Evolutionary conservation across 2,329 filamentous ascomycete species (phyloP).

Genomic region (Coleophoma cylindrospora): DNA sequence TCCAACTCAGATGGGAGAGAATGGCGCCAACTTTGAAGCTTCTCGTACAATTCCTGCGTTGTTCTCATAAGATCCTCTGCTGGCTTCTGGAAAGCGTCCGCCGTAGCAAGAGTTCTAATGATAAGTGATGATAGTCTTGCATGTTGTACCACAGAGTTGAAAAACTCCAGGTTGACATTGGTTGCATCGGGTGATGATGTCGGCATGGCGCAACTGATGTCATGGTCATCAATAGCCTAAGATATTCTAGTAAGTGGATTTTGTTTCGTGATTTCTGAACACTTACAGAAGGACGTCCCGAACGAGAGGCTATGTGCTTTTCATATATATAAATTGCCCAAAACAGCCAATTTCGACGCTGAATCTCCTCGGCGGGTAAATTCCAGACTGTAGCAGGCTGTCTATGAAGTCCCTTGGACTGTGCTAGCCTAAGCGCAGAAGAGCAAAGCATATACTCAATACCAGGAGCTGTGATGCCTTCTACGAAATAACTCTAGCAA

Average conservation of each 20-base stretch:
- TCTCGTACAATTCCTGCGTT: not conserved
- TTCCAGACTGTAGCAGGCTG: constrained; percentile 1
- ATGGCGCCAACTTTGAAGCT: constrained; percentile 2
- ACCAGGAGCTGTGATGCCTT: not conserved
- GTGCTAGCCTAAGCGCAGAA: constrained; percentile 1
- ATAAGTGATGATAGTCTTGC: constrained; percentile 9
- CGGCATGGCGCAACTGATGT: constrained; percentile 11
- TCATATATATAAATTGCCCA: constrained; percentile 15
- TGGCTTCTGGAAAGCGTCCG: not conserved
- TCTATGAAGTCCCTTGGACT: constrained; percentile 4
- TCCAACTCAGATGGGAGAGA: constrained; percentile 2
- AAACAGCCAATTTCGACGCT: constrained; percentile 12
- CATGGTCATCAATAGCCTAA: constrained; percentile 11
- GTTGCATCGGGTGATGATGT: not conserved
- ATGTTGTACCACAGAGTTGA: constrained; percentile 3
- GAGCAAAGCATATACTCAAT: constrained; percentile 5
- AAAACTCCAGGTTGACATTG: constrained; percentile 4
- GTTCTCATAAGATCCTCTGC: not conserved
- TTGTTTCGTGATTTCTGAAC: not conserved
- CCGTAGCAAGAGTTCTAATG: constrained; percentile 4
- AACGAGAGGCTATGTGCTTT: constrained; percentile 13
- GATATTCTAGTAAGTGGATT: not conserved
- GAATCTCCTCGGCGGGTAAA: constrained; percentile 3
- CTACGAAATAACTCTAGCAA: not conserved
- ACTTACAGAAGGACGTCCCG: constrained; percentile 14